Conservation (phyloP, 768 basidiomycete genomes). For the Boletellus sp. region DNA sequence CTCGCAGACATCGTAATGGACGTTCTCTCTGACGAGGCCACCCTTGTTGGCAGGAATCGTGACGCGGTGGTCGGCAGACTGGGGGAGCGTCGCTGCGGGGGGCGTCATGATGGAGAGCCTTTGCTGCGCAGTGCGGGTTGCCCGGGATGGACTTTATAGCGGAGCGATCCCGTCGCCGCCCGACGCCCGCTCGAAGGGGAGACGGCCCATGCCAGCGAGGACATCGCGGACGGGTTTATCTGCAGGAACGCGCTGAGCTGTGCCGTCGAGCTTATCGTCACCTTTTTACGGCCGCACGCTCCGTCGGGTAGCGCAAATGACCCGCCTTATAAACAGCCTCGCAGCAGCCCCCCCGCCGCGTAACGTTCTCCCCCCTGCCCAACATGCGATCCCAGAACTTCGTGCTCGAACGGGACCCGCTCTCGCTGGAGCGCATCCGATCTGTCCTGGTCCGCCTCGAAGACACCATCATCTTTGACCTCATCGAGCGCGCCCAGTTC, state of each 20-base stretch:
- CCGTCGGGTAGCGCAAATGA: too few species aligned
- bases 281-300: too few species aligned
- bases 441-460: conserved; percentile 86
- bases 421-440: conserved; percentile 86
- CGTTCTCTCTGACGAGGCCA: conserved; percentile 2
- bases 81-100: conserved; percentile 32
- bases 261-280: too few species aligned
- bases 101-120: conserved; percentile 32
- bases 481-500: conserved; percentile 97
- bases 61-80: conserved; percentile 19
- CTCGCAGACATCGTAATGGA: conserved; percentile 22
- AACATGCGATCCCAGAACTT: conserved; percentile 64
- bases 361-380: neutral
- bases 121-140: too few species aligned
- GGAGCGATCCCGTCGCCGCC: too few species aligned
- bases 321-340: neutral
- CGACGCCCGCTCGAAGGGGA: too few species aligned
- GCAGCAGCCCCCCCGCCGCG: neutral
- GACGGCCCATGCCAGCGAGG: too few species aligned
- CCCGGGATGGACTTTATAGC: too few species aligned
- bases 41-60: conserved; percentile 24
- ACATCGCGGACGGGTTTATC: too few species aligned
- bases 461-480: conserved; percentile 97
- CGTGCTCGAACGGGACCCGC: conserved; percentile 64
- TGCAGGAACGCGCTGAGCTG: too few species aligned